These are phyloP conservation scores for Ilyonectria sp. DNA, from an alignment of 2,329 filamentous ascomycete species.

Conservation along the genomic window DNA sequence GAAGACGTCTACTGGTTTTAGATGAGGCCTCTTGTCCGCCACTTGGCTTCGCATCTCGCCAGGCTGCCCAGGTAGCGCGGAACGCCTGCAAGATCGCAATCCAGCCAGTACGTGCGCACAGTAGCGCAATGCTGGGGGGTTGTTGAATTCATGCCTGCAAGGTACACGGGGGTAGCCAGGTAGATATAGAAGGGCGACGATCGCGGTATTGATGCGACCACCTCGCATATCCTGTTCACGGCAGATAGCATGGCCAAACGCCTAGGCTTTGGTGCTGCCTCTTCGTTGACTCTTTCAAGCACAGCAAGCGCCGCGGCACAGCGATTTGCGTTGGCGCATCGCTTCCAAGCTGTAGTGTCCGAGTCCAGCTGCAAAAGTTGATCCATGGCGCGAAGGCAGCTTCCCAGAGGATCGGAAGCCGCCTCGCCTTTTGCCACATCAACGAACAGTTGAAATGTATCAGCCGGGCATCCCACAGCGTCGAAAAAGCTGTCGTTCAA, in stretches of 20 bases:
- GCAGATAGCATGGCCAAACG: slow-evolving; percentile 47
- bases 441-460: slow-evolving; percentile 56
- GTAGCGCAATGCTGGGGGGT: slow-evolving; percentile 51
- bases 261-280: not conserved
- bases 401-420: slow-evolving; percentile 26
- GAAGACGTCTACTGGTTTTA: not conserved
- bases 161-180: slow-evolving; percentile 55
- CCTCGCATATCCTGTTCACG: slow-evolving; percentile 54
- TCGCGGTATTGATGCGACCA: slow-evolving; percentile 50
- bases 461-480: slow-evolving; percentile 55
- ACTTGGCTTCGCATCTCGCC: slow-evolving; percentile 52
- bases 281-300: slow-evolving; percentile 29
- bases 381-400: slow-evolving; percentile 46
- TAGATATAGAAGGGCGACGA: slow-evolving; percentile 58
- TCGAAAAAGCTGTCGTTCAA: slow-evolving; percentile 53
- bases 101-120: slow-evolving; percentile 56
- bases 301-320: slow-evolving; percentile 55
- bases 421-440: slow-evolving; percentile 48
- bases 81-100: slow-evolving; percentile 55
- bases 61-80: slow-evolving; percentile 52
- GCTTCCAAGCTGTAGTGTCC: slow-evolving; percentile 39
- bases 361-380: slow-evolving; percentile 42
- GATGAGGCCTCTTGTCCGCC: slow-evolving; percentile 47
- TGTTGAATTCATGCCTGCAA: slow-evolving; percentile 55
- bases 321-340: slow-evolving; percentile 51